A percentile compares a stretch with the other conserved stretches of the same genome.
These are phyloP conservation scores for Suillus bovinus DNA, from an alignment of 768 basidiomycete genomes.

Conservation along the genomic window DNA sequence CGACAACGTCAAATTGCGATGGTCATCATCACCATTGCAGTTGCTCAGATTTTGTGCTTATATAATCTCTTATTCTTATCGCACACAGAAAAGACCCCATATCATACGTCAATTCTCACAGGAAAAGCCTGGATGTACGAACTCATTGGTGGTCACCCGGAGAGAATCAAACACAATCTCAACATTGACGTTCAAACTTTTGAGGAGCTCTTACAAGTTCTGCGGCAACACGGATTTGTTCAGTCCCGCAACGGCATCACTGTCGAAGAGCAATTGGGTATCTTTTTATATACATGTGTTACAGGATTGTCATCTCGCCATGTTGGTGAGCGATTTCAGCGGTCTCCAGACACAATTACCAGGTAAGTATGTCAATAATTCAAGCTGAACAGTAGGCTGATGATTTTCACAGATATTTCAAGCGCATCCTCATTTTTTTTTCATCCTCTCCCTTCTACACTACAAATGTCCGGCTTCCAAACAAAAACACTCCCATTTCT, in stretches of 20 bases:
- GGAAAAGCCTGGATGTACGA: conserved; percentile 26
- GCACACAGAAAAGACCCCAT: conserved; percentile 2
- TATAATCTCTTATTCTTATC: neutral
- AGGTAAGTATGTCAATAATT: too few species aligned
- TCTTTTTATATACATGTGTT: conserved; percentile 17
- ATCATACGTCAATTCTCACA: conserved; percentile 27
- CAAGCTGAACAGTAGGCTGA: too few species aligned
- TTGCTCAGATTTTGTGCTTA: neutral
- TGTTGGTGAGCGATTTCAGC: too few species aligned
- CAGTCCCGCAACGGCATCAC: conserved; percentile 14
- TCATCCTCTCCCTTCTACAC: too few species aligned
- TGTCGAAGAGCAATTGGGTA: conserved; percentile 13
- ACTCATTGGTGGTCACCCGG: conserved; percentile 23
- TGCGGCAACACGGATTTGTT: neutral
- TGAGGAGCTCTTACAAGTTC: conserved; percentile 14
- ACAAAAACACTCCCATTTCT: too few species aligned
- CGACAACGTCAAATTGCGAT: neutral
- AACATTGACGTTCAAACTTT: conserved; percentile 26
- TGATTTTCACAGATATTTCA: too few species aligned
- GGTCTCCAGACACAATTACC: too few species aligned
- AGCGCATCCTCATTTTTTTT: too few species aligned
- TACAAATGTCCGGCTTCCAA: too few species aligned
- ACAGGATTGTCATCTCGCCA: conserved; percentile 4
- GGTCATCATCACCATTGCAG: neutral
- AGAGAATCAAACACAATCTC: conserved; percentile 9